Conservation (phyloP, 1,284 basidiomycete genomes). For the Coriolopsis trogii region DNA sequence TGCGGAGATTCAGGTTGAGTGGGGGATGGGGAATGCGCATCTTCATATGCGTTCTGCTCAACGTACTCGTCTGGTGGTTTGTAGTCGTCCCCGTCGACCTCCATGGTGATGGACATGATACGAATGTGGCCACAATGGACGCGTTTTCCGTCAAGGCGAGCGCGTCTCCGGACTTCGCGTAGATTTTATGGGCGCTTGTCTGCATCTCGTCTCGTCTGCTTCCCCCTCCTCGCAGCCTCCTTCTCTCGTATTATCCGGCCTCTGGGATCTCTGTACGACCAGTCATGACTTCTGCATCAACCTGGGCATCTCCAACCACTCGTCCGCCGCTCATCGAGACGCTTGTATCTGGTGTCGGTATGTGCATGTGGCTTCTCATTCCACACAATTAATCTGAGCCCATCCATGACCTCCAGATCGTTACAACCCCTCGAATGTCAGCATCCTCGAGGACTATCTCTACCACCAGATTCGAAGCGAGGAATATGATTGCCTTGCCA, state of each 20-base stretch:
- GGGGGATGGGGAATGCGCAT: background rate
- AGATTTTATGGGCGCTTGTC: constrained; percentile 17
- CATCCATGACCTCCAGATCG: constrained; percentile 60
- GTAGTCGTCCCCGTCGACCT: constrained; percentile 20
- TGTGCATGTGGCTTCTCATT: constrained; percentile 33
- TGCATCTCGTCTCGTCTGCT: background rate
- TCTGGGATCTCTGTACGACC: background rate
- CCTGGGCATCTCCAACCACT: constrained; percentile 72
- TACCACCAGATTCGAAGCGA: constrained; percentile 88
- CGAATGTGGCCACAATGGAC: background rate
- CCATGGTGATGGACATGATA: constrained; percentile 18
- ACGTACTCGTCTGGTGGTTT: constrained; percentile 1
- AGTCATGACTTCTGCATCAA: constrained; percentile 45
- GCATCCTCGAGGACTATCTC: constrained; percentile 93
- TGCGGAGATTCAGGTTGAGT: constrained; percentile 3
- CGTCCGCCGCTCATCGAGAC: constrained; percentile 87
- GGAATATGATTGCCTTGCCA: constrained; percentile 93
- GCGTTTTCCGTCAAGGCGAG: constrained; percentile 1
- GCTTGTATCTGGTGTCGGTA: constrained; percentile 90
- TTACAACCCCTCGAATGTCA: constrained; percentile 94
- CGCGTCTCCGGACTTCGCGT: constrained; percentile 2
- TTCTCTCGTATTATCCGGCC: background rate
- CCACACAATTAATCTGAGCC: background rate
- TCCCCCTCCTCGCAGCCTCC: background rate
- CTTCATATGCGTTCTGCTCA: background rate